Percentiles rank a stretch among this genome's conserved stretches.
These are phyloP conservation scores for Colletotrichum spinosum DNA, from an alignment of 2,329 filamentous ascomycete species.

Conservation along the genomic window DNA sequence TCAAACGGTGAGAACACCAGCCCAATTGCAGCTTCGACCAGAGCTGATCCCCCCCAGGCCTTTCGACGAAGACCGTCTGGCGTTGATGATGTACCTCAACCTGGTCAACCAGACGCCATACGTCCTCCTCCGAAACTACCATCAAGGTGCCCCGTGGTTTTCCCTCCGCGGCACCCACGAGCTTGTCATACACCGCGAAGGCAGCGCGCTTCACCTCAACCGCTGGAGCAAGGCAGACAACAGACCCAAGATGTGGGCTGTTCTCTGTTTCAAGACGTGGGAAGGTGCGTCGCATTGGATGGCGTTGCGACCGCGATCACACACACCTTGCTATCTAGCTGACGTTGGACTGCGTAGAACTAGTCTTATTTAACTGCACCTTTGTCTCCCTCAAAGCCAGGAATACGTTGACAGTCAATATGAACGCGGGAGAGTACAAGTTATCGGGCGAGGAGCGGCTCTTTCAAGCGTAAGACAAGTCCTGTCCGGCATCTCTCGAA, in stretches of 20 bases:
- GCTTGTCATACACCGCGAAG: constrained; percentile 63
- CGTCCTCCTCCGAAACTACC: constrained; percentile 58
- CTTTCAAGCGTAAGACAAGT: constrained; percentile 63
- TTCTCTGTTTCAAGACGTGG: constrained; percentile 68
- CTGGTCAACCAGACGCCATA: constrained; percentile 56
- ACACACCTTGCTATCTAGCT: not conserved
- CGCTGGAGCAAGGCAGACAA: constrained; percentile 61
- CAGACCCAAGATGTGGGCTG: constrained; percentile 64
- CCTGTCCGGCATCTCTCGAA: not conserved
- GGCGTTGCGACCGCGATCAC: not conserved
- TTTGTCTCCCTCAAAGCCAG: constrained; percentile 68
- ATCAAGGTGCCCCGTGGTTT: constrained; percentile 56
- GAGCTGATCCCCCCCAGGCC: constrained; percentile 7
- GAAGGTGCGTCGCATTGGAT: constrained; percentile 58
- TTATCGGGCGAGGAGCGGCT: constrained; percentile 62
- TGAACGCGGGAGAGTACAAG: constrained; percentile 59
- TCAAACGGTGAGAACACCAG: constrained; percentile 60
- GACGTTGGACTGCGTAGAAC: constrained; percentile 52
- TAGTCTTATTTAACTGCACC: constrained; percentile 69
- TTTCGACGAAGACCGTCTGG: constrained; percentile 59
- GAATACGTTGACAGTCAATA: constrained; percentile 56
- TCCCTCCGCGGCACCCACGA: constrained; percentile 66
- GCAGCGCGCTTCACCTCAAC: constrained; percentile 61
- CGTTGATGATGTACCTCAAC: constrained; percentile 64
- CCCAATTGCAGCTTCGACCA: constrained; percentile 5